These are phyloP conservation scores for Sporothrix pallida DNA, from an alignment of 2,329 filamentous ascomycete genomes.

Conservation along the genomic window DNA sequence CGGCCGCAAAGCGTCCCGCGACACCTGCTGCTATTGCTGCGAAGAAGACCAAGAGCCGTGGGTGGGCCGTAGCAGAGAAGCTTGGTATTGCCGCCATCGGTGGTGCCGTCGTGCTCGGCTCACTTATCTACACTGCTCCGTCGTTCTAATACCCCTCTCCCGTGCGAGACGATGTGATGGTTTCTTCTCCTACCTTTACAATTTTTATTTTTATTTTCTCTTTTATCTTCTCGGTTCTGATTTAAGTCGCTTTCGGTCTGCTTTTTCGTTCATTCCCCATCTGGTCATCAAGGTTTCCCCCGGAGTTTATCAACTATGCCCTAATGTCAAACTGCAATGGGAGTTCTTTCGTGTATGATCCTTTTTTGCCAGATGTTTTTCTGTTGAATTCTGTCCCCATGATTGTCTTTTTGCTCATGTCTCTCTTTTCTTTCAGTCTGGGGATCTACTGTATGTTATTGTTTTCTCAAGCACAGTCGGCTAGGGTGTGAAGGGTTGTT, in stretches of 20 bases:
- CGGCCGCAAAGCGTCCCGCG: slow-evolving; percentile 35
- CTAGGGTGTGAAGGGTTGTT: background rate
- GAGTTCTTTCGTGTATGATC: background rate
- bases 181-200: background rate
- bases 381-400: background rate
- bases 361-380: background rate
- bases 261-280: too few species aligned
- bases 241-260: too few species aligned
- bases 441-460: background rate
- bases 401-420: slow-evolving; percentile 6
- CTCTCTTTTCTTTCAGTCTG: background rate
- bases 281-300: background rate
- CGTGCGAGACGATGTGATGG: background rate
- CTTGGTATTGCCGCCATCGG: slow-evolving; percentile 49
- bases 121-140: slow-evolving; percentile 50
- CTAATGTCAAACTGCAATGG: background rate
- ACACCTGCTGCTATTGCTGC: slow-evolving; percentile 27
- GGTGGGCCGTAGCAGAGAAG: slow-evolving; percentile 36
- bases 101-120: slow-evolving; percentile 47
- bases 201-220: background rate
- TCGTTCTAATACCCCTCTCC: slow-evolving; percentile 39
- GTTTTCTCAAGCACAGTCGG: background rate
- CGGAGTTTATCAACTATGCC: background rate
- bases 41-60: slow-evolving; percentile 16
- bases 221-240: background rate